Evolutionary conservation across 1,284 basidiomycete genomes (phyloP), one percentile per base, ranked within the genome.

Genomic region (Ceratobasidium papillatum): DNA sequence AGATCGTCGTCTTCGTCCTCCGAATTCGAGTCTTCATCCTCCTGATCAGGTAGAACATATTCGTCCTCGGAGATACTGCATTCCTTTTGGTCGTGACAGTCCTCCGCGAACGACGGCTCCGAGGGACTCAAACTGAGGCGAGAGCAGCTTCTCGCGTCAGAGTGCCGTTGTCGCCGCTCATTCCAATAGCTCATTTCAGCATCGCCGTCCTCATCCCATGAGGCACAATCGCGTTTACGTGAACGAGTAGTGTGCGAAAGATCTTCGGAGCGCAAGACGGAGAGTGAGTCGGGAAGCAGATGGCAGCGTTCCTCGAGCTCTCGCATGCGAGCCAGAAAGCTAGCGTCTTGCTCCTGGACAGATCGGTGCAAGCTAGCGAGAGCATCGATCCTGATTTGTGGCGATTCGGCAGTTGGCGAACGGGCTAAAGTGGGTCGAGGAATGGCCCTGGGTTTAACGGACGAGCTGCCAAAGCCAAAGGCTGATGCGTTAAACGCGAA

Each of bases 291-390:
- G 43, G 68, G 68, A 27, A 71, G 54, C 12, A 71, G 45, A 22
- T 71, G 52, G 32, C 68, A 71, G 25, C 68, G 68, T 30, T 71
- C 54, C 54, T 71, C 68, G 8, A 71, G 68, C 52, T 71, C 68
- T 45, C 68, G 68, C 68, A 71, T 71, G 4, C 68, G 68, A 36
- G 68, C 68, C 9, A 71, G 68, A 36, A 71, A 58, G 54, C 30
- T 56, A 5, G 54, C 68, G 54, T 71, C 68, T 9, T 71, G 68
- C 54, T 71, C 54, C 68, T 71, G 52, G 54, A 71, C 54, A 32
- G 68, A 71, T 22, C 68, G 52, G 43, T 71, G 68, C 5, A 71
- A 30, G 27, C 51, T 56, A 41, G 68, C 36, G 27, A 71, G 54
- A 14, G 68, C 68, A 34, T 41, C 68, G 34, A 34, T 19, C 27